Evolutionary conservation across 2,329 filamentous ascomycete species (phyloP), one percentile per base, ranked within the genome.

Genomic region (Fusarium odoratissimum): DNA sequence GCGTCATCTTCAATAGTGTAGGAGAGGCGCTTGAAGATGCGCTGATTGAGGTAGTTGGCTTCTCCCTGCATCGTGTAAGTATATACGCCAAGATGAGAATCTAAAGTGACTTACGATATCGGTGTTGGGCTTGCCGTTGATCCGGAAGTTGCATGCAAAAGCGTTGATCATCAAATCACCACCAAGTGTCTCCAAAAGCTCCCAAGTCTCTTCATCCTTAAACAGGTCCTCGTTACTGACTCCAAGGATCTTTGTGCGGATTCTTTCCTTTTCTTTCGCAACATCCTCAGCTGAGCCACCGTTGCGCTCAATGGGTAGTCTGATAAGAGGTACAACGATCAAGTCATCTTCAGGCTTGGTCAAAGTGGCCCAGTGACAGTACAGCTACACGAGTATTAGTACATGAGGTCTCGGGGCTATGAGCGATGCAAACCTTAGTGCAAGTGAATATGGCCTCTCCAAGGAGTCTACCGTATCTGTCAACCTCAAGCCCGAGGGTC

Each of bases 381-480:
- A 60, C 2, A 60, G 45, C 57, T 59, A 7, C n/a, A 10, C 8
- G 8, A 28, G 14, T 8, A 21, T 57, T 33, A 58, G 41, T 13
- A n/a, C 5, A 33, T 14, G 13, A 2, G 12, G 6, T 14, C 13
- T 14, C 13, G 31, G 13, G 13, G 14, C 2, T 6, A 14, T 33
- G 13, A 5, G 19, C 12, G 2, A 4, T 1, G 17, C 44, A 12
- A 13, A 60, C 56, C 35, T 60, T 60, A 12, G 57, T 60, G 7
- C 57, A 60, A 21, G 57, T 60, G 13, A 60, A 60, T 25, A 60
- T 52, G 28, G 45, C 57, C 2, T 52, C 57, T 30, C 57, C 57
- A 1, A 60, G 57, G 5, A 60, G 45, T 31, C 57, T 33, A 1
- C 57, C 57, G 3, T 60, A 60, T 17, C 57, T 45, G 19, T 60